These are phyloP conservation scores for Neophaeococcomyces aloes DNA, from an alignment of 2,329 filamentous ascomycete genomes.

Conservation along the genomic window DNA sequence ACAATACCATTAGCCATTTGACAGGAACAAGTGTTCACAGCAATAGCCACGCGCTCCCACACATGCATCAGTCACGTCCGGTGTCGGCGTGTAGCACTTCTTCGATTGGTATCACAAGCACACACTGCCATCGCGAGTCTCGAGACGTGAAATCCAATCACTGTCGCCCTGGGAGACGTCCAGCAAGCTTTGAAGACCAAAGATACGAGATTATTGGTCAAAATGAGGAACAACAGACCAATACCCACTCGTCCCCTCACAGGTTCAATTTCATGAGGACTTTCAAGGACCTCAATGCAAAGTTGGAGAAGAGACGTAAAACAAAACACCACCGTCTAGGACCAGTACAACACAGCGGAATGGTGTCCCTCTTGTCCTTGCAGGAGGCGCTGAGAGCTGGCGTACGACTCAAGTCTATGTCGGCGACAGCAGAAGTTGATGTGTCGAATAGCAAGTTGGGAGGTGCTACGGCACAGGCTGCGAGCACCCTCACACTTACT, in stretches of 20 bases:
- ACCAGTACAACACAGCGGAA: no score
- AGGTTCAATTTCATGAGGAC: not conserved
- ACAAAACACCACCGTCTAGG: no score
- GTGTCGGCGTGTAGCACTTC: not conserved
- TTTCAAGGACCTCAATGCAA: not conserved
- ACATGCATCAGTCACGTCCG: not conserved
- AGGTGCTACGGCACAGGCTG: no score
- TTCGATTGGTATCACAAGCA: not conserved
- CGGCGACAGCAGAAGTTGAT: not conserved
- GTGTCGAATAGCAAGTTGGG: not conserved
- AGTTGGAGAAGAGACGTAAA: not conserved
- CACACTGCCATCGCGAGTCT: not conserved
- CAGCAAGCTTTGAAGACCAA: not conserved
- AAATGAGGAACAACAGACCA: not conserved
- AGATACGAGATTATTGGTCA: not conserved
- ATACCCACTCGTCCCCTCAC: not conserved
- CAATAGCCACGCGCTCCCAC: not conserved
- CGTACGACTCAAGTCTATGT: not conserved
- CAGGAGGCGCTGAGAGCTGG: not conserved
- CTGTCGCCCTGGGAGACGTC: not conserved
- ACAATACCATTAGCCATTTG: not conserved
- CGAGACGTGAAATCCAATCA: not conserved
- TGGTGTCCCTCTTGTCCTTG: no score
- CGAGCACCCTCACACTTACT: no score
- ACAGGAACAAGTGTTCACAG: not conserved